A percentile compares a stretch with the other conserved stretches of the same genome.
Conservation (phyloP, 23 red algal genomes). For the Porphyridium purpureum region DNA sequence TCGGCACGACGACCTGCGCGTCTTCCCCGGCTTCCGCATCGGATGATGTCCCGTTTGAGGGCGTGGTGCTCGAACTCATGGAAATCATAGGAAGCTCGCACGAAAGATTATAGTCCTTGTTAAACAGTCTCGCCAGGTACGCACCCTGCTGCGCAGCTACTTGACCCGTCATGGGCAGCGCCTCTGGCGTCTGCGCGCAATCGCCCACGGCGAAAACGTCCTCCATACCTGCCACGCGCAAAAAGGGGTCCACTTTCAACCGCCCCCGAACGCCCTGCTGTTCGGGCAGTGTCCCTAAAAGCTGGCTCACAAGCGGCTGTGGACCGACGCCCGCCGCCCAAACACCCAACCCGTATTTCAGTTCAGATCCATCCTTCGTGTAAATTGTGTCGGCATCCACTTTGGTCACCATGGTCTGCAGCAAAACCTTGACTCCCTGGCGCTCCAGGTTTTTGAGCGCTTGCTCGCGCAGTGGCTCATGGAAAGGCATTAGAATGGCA, state of each 20-base stretch:
- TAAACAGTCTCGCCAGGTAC: constrained; percentile 31
- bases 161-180: constrained; percentile 82
- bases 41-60: background rate
- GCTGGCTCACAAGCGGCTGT: constrained; percentile 25
- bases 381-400: constrained; percentile 13
- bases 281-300: constrained; percentile 14
- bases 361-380: constrained; percentile 28
- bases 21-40: background rate
- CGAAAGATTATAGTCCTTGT: constrained; percentile 29
- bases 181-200: constrained; percentile 44
- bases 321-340: constrained; percentile 91
- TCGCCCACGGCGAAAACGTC: constrained; percentile 81
- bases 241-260: constrained; percentile 54
- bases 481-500: constrained; percentile 74
- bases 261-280: constrained; percentile 11
- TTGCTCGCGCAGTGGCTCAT: constrained; percentile 49
- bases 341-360: constrained; percentile 63
- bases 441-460: constrained; percentile 54
- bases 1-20: constrained; percentile 10
- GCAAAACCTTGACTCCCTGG: constrained; percentile 38
- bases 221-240: constrained; percentile 47
- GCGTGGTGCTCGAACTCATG: background rate
- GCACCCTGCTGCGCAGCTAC: constrained; percentile 94
- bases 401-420: constrained; percentile 33
- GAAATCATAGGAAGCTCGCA: constrained; percentile 26